These are phyloP conservation scores for Pythium aquatile DNA, from an alignment of 352 stramenopile species.

Conservation along the genomic window DNA sequence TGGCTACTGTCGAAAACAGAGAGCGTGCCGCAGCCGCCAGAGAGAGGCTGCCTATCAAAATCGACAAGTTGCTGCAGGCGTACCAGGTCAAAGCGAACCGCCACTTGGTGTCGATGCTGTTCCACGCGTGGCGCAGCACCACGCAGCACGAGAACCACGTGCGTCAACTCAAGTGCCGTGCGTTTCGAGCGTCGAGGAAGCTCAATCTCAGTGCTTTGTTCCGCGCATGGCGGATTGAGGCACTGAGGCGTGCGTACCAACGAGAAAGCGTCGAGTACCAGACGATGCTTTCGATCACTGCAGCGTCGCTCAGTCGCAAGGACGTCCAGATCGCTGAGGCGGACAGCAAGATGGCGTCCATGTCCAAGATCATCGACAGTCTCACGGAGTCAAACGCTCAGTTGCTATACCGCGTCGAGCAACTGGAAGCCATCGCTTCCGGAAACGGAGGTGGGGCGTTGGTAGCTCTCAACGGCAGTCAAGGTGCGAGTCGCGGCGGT, in stretches of 20 bases:
- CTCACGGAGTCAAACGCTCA: conserved; percentile 76
- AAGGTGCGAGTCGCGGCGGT: neutral
- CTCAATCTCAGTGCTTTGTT: conserved; percentile 62
- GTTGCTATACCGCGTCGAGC: conserved; percentile 56
- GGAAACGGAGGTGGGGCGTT: conserved; percentile 19
- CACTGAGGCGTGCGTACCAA: conserved; percentile 65
- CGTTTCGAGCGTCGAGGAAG: conserved; percentile 53
- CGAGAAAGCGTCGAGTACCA: conserved; percentile 78
- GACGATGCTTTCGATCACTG: conserved; percentile 77
- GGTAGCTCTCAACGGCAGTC: neutral
- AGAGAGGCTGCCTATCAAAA: conserved; percentile 41
- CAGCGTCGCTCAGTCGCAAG: conserved; percentile 71
- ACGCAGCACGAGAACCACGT: conserved; percentile 37
- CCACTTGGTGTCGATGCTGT: conserved; percentile 34
- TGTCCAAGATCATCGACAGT: conserved; percentile 77
- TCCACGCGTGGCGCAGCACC: conserved; percentile 47
- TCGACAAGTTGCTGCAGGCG: conserved; percentile 38
- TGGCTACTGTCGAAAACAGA: conserved; percentile 51
- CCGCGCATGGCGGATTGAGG: conserved; percentile 70
- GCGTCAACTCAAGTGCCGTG: conserved; percentile 59
- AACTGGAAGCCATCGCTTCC: conserved; percentile 53
- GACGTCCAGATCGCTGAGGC: conserved; percentile 65
- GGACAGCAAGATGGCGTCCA: conserved; percentile 63
- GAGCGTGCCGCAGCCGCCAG: conserved; percentile 42
- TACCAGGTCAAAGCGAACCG: conserved; percentile 21